phyloP scores from a whole-genome alignment of 2,329 filamentous ascomycete species.

The Clonostachys sp. region DNA sequence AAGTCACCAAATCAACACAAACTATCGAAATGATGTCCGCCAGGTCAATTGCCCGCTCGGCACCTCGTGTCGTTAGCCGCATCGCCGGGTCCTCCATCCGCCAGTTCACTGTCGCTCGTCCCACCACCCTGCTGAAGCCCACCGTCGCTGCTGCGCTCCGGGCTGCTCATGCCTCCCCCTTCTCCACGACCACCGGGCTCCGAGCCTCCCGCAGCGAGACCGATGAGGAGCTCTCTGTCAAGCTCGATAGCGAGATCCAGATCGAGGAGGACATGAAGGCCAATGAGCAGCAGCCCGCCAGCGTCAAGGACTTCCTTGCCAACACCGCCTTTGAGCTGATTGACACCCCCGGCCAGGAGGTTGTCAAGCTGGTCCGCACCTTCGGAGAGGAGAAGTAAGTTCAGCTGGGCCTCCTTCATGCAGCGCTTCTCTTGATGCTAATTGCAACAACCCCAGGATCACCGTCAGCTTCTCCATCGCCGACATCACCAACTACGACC shows the following conservation, averaged over 20 bases:
- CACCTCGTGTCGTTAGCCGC: constrained; percentile 60
- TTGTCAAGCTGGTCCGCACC: constrained; percentile 77
- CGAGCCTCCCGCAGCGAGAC: constrained; percentile 41
- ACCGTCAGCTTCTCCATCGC: constrained; percentile 37
- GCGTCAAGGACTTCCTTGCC: constrained; percentile 83
- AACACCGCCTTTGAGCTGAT: constrained; percentile 80
- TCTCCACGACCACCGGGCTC: constrained; percentile 39
- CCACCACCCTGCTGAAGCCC: constrained; percentile 25
- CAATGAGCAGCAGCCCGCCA: constrained; percentile 65
- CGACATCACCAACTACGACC: constrained; percentile 32
- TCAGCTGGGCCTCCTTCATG: background rate
- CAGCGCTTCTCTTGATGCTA: background rate
- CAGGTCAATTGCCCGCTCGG: constrained; percentile 59
- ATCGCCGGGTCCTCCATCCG: constrained; percentile 46
- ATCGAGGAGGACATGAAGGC: constrained; percentile 80
- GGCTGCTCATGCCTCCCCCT: constrained; percentile 42
- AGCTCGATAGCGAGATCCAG: constrained; percentile 79
- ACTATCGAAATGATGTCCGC: constrained; percentile 63
- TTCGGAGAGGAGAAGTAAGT: constrained; percentile 85
- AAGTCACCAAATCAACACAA: too few species aligned
- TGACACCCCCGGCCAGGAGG: constrained; percentile 80
- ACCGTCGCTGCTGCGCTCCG: constrained; percentile 13
- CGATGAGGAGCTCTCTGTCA: constrained; percentile 77
- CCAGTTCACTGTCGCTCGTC: constrained; percentile 41
- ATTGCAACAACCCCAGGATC: constrained; percentile 22